Base-by-base conservation (phyloP, 164 flowering plant species). In the Euptelea pleiosperma region DNA sequence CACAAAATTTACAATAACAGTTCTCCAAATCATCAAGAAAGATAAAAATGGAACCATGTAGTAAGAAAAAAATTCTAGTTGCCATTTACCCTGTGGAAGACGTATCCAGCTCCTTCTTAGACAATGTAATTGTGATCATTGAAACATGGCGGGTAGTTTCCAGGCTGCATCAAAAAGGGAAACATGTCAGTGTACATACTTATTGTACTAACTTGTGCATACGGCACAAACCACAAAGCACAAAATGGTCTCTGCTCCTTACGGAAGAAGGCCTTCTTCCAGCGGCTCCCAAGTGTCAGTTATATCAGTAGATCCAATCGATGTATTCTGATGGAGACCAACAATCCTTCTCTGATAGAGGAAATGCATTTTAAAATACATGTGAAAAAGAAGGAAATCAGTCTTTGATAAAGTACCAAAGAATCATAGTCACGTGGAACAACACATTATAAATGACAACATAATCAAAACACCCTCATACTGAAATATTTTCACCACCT, bases 211-310 rank as follows among this genome's bases (percentile, higher is more conserved):
- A 28, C 15, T 14, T 22, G 8, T 11, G 16, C n/a, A n/a, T 43
- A 12, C 31, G 0, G 43, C 41, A 42, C 29, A 52, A 42, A 48
- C n/a, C 5, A 39, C 6, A 8, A 10, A 49, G 34, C 18, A 24
- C 18, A 24, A 34, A 31, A n/a, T n/a, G n/a, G n/a, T n/a, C n/a
- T n/a, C n/a, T n/a, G n/a, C 10, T 44, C 18, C 85, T 62, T 73
- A 84, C 90, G 80, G 83, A 51, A 80, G 80, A 52, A 84, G 80
- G 77, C 90, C 90, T 72, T 84, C 90, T 55, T 84, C 90, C n/a
- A 82, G 66, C 6, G 90, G 87, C 68, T 84, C 89, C 85, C 85
- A 84, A 15, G 44, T 62, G 49, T 84, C 89, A 19, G 83, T 84
- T 52, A 84, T 84, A 49, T 82, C 87, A 12, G 73, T 82, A 8